A percentile compares a stretch with the other conserved stretches of the same genome.
These are phyloP conservation scores for Fusarium sp. DNA, from an alignment of 2,329 filamentous ascomycete genomes.

Conservation along the genomic window DNA sequence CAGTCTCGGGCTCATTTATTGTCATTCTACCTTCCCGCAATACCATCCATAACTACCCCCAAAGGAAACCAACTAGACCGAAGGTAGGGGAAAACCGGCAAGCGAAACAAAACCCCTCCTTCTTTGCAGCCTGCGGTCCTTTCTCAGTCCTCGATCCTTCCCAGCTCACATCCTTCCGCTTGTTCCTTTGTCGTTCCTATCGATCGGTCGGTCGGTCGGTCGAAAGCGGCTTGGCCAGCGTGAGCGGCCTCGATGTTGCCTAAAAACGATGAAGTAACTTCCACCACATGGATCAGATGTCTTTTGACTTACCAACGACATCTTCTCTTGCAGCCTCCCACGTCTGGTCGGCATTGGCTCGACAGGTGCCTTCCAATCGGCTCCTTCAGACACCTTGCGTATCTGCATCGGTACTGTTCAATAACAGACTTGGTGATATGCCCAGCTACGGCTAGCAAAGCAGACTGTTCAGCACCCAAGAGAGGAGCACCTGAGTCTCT, in stretches of 20 bases:
- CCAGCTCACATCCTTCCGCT: not conserved
- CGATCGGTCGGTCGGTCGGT: too few relatives aligned
- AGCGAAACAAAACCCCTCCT: not conserved
- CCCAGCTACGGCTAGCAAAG: too few relatives aligned
- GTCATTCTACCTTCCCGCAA: not conserved
- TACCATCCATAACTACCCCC: not conserved
- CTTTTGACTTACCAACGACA: not conserved
- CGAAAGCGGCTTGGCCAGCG: not conserved
- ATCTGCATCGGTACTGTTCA: not conserved
- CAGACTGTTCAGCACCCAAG: too few relatives aligned
- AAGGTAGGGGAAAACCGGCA: not conserved
- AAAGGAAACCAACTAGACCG: not conserved
- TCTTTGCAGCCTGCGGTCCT: not conserved
- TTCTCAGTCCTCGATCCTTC: not conserved
- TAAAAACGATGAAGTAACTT: not conserved
- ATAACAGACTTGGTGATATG: not conserved
- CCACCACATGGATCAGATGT: not conserved
- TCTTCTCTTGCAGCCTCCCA: not conserved
- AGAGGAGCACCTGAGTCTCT: too few relatives aligned
- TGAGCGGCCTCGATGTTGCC: not conserved
- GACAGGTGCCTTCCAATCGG: not conserved
- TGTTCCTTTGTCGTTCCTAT: not conserved
- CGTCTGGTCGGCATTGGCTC: fast-evolving
- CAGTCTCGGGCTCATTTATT: too few relatives aligned
- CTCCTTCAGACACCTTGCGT: not conserved